Percentiles rank a stretch among this genome's conserved stretches.
Conservation (phyloP, 1,284 basidiomycete genomes). For the Porogramme epimiltina region DNA sequence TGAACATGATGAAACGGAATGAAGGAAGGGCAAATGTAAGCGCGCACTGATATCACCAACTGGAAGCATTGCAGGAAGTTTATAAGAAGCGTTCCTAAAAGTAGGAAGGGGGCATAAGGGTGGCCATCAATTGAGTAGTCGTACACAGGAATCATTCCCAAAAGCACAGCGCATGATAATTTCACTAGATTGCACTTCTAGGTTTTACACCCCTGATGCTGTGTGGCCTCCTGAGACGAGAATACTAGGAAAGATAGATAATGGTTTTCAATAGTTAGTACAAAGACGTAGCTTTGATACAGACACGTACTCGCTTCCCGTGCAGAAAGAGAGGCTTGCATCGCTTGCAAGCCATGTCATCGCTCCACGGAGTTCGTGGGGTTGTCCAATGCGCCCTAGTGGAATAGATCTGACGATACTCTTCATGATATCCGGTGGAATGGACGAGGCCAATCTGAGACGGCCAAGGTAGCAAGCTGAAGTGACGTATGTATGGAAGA, state of each 20-base stretch:
- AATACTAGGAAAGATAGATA: conserved; percentile 49
- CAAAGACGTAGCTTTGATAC: not conserved
- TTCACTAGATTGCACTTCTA: no score
- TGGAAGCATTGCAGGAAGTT: no score
- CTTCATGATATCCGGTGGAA: conserved; percentile 32
- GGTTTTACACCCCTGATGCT: conserved; percentile 42
- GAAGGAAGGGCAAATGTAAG: no score
- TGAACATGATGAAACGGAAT: no score
- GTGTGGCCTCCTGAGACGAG: conserved; percentile 70
- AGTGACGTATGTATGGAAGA: not conserved
- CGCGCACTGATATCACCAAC: no score
- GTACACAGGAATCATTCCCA: no score
- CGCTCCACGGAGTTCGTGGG: conserved; percentile 77
- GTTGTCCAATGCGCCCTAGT: conserved; percentile 69
- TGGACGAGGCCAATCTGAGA: not conserved
- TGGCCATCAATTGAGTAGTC: no score
- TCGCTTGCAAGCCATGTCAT: conserved; percentile 77
- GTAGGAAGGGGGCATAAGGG: no score
- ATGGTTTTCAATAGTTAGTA: no score
- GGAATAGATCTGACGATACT: conserved; percentile 53
- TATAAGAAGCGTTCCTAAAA: no score
- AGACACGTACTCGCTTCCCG: conserved; percentile 69
- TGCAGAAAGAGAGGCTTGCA: conserved; percentile 72
- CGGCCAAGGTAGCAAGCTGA: not conserved
- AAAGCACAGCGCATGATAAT: no score